These are phyloP conservation scores for Aspergillus tamarii DNA, from an alignment of 2,329 filamentous ascomycete species.

Conservation along the genomic window DNA sequence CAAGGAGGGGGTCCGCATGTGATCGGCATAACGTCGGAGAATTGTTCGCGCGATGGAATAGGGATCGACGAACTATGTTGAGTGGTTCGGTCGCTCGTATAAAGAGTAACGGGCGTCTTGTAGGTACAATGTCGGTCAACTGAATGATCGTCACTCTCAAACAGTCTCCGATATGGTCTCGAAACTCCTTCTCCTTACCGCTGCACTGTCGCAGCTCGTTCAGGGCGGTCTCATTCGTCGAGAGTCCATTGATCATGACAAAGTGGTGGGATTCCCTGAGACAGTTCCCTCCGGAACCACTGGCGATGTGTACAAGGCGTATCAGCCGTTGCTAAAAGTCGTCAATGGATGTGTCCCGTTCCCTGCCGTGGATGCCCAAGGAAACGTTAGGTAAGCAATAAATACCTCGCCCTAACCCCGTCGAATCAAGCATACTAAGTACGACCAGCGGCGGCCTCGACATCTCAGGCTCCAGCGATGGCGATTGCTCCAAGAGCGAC, in stretches of 20 bases:
- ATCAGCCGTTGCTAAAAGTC: slow-evolving; percentile 60
- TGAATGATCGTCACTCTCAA: background rate
- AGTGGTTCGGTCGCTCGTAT: background rate
- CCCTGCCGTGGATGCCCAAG: slow-evolving; percentile 61
- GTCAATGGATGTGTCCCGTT: slow-evolving; percentile 66
- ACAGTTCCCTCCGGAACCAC: slow-evolving; percentile 53
- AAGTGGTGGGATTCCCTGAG: slow-evolving; percentile 58
- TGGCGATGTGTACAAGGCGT: slow-evolving; percentile 57
- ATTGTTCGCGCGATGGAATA: background rate
- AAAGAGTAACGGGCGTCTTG: background rate
- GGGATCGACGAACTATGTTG: background rate
- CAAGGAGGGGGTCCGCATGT: background rate
- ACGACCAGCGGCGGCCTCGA: slow-evolving; percentile 47
- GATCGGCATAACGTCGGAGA: slow-evolving; percentile 4
- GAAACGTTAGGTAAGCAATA: slow-evolving; percentile 57
- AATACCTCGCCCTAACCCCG: background rate
- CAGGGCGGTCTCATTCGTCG: slow-evolving; percentile 29
- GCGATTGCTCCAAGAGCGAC: slow-evolving; percentile 37
- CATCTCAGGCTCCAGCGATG: slow-evolving; percentile 43
- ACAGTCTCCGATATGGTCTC: background rate
- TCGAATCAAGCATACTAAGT: background rate
- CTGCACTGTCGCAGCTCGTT: slow-evolving; percentile 7
- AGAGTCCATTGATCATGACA: slow-evolving; percentile 49
- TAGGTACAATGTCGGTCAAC: background rate
- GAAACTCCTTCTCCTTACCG: slow-evolving; percentile 10